Evolutionary conservation across 2,329 filamentous ascomycete genomes (phyloP), one percentile per base, ranked within the genome.

Genomic region (Fusarium sp.): DNA sequence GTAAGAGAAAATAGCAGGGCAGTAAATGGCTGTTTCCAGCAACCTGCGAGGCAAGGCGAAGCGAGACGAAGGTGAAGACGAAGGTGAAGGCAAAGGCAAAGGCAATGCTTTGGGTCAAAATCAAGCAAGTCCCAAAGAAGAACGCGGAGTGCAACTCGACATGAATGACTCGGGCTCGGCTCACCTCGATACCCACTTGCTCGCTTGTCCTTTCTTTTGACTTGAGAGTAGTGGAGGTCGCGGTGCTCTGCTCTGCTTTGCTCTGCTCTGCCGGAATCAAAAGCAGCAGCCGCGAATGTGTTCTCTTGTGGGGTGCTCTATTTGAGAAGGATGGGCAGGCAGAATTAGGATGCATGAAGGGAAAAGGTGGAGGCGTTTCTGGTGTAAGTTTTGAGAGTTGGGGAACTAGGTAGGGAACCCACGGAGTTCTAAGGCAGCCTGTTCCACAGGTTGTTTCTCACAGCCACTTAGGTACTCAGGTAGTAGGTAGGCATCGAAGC

Each of bases 101-200:
- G 31, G 55, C 45, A 48, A 66, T 49, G 49, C 58, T 75, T 74
- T 63, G 58, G 56, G 44, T 57, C 47, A 52, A 57, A 51, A 44
- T 48, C 28, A 69, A 48, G 51, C 74, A 67, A 49, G 39, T 74
- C 63, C 63, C 69, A 76, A 70, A 74, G 72, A 75, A 73, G 70
- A 66, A 73, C 70, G 72, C 69, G 70, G 74, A 75, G 73, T 72
- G 73, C 70, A 77, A 78, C 72, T 79, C 73, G 78, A 78, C 68
- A 78, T 80, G 78, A 80, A 80, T 78, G 70, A 77, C 74, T 78
- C 72, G 72, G 76, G 76, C 79, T 80, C 76, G 80, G 80, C 80
- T 81, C 72, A 75, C 72, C 72, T 75, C 78, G 66, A 74, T 77
- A 77, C 74, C 70, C 70, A 75, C 73, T 76, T 69, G 69, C 74